phyloP scores from a whole-genome alignment of 2,329 filamentous ascomycete species.

The Hypoxylon sp. region DNA sequence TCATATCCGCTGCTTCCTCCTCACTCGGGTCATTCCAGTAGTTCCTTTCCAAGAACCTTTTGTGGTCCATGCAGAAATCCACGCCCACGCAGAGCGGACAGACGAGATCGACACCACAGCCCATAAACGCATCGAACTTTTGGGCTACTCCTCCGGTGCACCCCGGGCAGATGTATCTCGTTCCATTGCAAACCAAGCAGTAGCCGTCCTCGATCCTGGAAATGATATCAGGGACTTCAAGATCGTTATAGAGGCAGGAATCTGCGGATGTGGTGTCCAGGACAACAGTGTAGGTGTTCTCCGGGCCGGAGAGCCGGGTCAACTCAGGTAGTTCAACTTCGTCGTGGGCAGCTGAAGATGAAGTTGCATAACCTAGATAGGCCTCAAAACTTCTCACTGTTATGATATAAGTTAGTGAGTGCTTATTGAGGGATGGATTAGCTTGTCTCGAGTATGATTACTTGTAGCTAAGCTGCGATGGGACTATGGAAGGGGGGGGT shows the following conservation, averaged over 20 bases:
- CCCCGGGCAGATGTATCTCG: slow-evolving; percentile 14
- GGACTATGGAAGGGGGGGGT: too few species aligned
- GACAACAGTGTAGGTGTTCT: slow-evolving; percentile 10
- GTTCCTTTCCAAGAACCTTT: too few species aligned
- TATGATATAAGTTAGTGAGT: too few species aligned
- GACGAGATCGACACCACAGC: slow-evolving; percentile 14
- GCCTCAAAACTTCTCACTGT: slow-evolving; percentile 1
- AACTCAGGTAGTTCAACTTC: slow-evolving; percentile 2
- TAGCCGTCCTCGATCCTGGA: background rate
- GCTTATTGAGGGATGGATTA: too few species aligned
- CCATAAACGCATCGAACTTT: slow-evolving; percentile 7
- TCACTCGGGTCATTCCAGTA: too few species aligned
- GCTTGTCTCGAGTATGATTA: background rate
- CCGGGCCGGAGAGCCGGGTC: slow-evolving; percentile 2
- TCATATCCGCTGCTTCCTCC: too few species aligned
- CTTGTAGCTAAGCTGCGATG: background rate
- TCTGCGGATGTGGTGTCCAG: slow-evolving; percentile 6
- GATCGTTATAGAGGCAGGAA: slow-evolving; percentile 6
- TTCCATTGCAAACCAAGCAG: slow-evolving; percentile 3
- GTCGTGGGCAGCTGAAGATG: background rate
- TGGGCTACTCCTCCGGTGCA: slow-evolving; percentile 7
- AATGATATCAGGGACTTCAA: slow-evolving; percentile 11
- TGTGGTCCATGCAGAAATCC: slow-evolving; percentile 2
- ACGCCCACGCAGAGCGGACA: slow-evolving; percentile 20
- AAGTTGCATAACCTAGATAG: slow-evolving; percentile 7